phyloP scores from a whole-genome alignment of 305 asterid species.

The Withania somnifera region DNA sequence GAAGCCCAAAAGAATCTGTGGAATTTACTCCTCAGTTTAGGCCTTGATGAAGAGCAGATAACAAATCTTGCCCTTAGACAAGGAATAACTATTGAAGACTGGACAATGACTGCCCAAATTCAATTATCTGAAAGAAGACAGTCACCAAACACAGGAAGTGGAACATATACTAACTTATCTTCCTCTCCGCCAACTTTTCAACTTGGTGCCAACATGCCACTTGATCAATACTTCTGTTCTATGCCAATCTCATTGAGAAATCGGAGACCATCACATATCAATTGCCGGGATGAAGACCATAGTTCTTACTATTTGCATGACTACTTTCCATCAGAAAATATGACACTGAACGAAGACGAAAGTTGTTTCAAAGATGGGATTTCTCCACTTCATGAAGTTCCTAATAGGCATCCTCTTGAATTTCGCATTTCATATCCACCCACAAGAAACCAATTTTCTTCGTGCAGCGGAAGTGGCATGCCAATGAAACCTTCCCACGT shows the following conservation, averaged over 20 bases:
- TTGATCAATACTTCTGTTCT: slow-evolving; percentile 27
- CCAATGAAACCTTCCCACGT: slow-evolving; percentile 25
- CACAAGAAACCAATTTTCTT: slow-evolving; percentile 21
- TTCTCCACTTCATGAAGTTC: slow-evolving; percentile 19
- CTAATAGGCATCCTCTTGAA: slow-evolving; percentile 24
- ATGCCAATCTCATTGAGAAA: slow-evolving; percentile 27
- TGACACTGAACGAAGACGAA: slow-evolving; percentile 14
- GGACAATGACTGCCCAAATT: slow-evolving; percentile 28
- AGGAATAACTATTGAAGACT: slow-evolving; percentile 61
- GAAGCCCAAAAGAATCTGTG: slow-evolving; percentile 73
- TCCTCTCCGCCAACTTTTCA: slow-evolving; percentile 20
- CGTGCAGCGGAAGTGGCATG: slow-evolving; percentile 23
- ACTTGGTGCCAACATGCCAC: slow-evolving; percentile 27
- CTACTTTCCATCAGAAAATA: slow-evolving; percentile 26
- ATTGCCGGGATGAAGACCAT: slow-evolving; percentile 44
- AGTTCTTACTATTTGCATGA: slow-evolving; percentile 43
- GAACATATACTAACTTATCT: slow-evolving; percentile 15
- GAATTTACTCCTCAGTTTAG: slow-evolving; percentile 63
- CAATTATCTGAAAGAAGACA: slow-evolving; percentile 24
- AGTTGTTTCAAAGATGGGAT: slow-evolving; percentile 34
- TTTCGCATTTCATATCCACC: slow-evolving; percentile 28
- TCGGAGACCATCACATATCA: slow-evolving; percentile 22
- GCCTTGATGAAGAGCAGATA: slow-evolving; percentile 75
- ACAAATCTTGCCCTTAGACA: slow-evolving; percentile 53
- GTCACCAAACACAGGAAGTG: slow-evolving; percentile 25